Conservation (phyloP, 1,139 yeast species). For the Pichia sp. region DNA sequence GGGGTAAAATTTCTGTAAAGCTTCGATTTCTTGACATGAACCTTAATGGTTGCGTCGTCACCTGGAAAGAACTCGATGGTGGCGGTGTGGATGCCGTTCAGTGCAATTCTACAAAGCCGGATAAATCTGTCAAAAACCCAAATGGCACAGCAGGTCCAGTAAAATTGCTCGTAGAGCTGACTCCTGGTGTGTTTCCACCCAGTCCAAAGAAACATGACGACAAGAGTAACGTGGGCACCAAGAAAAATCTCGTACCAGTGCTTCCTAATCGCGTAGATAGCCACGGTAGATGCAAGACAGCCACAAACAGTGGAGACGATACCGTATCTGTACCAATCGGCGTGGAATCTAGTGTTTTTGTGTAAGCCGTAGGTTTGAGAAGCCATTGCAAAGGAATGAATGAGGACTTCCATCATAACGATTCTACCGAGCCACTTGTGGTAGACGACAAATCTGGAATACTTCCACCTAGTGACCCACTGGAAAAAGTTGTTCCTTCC, state of each 20-base stretch:
- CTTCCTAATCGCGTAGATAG: constrained; percentile 51
- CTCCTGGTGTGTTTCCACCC: constrained; percentile 55
- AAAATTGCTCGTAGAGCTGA: constrained; percentile 44
- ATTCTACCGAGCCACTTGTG: constrained; percentile 66
- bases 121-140: constrained; percentile 61
- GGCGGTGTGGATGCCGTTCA: constrained; percentile 50
- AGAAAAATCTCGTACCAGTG: constrained; percentile 62
- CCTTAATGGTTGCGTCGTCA: constrained; percentile 34
- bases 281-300: constrained; percentile 42
- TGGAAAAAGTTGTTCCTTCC: constrained; percentile 68
- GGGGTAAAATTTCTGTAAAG: constrained; percentile 37
- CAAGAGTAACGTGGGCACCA: constrained; percentile 53
- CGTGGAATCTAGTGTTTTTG: constrained; percentile 38
- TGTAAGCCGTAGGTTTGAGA: constrained; percentile 38
- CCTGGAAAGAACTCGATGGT: constrained; percentile 41
- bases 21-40: constrained; percentile 35
- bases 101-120: constrained; percentile 45
- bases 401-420: constrained; percentile 35
- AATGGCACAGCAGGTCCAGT: constrained; percentile 51
- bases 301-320: constrained; percentile 42
- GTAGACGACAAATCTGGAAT: constrained; percentile 54
- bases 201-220: constrained; percentile 50
- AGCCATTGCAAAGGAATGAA: constrained; percentile 53
- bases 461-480: constrained; percentile 63
- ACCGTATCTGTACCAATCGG: constrained; percentile 52